Evolutionary conservation across 352 stramenopile species (phyloP).

Genomic region (Pythium pyrilobum): DNA sequence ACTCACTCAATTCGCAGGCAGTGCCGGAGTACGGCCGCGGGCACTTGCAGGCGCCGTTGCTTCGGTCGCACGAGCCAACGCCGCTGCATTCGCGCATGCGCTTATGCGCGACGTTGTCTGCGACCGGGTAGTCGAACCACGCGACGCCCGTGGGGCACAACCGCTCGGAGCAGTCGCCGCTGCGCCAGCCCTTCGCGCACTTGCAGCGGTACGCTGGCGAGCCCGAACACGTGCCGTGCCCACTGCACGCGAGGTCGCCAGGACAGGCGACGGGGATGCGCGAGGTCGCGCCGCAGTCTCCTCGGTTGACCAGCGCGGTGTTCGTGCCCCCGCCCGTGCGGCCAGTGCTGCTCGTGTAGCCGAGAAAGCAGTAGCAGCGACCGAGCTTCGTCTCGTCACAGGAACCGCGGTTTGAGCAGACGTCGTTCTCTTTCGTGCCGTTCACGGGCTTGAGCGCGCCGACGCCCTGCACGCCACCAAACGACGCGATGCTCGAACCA

Average conservation of each 20-base stretch:
- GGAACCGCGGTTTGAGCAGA: constrained; percentile 58
- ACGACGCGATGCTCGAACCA: constrained; percentile 28
- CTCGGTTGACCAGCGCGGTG: constrained; percentile 41
- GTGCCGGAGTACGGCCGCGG: constrained; percentile 58
- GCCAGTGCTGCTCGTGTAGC: constrained; percentile 64
- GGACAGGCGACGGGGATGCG: constrained; percentile 57
- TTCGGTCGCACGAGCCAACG: constrained; percentile 62
- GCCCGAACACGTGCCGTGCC: constrained; percentile 70
- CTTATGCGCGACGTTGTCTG: constrained; percentile 49
- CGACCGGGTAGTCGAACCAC: constrained; percentile 66
- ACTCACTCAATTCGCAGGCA: constrained; percentile 67
- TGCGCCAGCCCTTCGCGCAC: constrained; percentile 70
- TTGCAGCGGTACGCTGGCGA: constrained; percentile 47
- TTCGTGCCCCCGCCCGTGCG: constrained; percentile 39
- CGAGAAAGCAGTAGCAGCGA: constrained; percentile 50
- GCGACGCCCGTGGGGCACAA: constrained; percentile 41
- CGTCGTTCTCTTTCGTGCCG: constrained; percentile 61
- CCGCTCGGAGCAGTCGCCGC: constrained; percentile 71
- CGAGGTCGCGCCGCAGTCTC: constrained; percentile 55
- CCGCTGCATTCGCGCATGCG: constrained; percentile 51
- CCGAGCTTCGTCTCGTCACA: constrained; percentile 60
- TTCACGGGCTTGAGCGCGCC: constrained; percentile 34
- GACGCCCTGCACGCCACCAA: constrained; percentile 18
- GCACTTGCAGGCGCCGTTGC: constrained; percentile 64
- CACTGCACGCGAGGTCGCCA: constrained; percentile 64